Base-by-base conservation (phyloP, 176 grass and related monocot genomes). In the Areca catechu region DNA sequence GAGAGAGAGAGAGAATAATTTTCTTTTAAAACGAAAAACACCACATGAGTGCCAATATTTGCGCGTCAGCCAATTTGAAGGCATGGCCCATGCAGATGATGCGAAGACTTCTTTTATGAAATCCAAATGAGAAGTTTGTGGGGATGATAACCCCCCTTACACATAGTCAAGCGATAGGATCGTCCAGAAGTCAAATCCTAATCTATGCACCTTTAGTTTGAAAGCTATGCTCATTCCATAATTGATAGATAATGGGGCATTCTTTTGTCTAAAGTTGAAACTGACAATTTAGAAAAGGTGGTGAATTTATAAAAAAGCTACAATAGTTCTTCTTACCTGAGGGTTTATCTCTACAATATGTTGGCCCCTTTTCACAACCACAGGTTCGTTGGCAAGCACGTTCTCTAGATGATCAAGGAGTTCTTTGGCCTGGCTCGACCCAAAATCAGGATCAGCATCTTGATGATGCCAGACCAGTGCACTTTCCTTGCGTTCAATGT, bases 381-480 rank as follows among this genome's bases (percentile, higher is more conserved):
- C 71, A 5, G 55, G 71, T 63, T 78, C 70, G 54, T 62, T 61
- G 5, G 75, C 65, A 21, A 84, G 76, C 16, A 75, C 20, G 12
- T 7, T 48, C 16, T 23, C 56, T 2, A 84, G 67, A 59, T 85
- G 70, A 54, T 79, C 71, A 4, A 68, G 53, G 37, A 85, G 72
- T 21, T 75, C 76, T 21, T 57, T 79, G 0, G 76, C 76, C 37
- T 79, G 71, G 34, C 50, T 22, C 0, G 60, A 74, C 17, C 76
- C 71, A 47, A 79, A 54, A 4, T 24, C 25, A 0, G 50, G 66
- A 20, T 76, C 67, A 4, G 67, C 82, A 1, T 76, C 57, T 58
- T 79, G 22, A 60, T 76, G 74, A 66, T 79, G 66, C 76, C 82
- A 79, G 21, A 67, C 82, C 64, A 85, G 4, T 5, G 28, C 30